These are phyloP conservation scores for Diaporthe sp. DNA, from an alignment of 2,329 filamentous ascomycete genomes.

Conservation along the genomic window DNA sequence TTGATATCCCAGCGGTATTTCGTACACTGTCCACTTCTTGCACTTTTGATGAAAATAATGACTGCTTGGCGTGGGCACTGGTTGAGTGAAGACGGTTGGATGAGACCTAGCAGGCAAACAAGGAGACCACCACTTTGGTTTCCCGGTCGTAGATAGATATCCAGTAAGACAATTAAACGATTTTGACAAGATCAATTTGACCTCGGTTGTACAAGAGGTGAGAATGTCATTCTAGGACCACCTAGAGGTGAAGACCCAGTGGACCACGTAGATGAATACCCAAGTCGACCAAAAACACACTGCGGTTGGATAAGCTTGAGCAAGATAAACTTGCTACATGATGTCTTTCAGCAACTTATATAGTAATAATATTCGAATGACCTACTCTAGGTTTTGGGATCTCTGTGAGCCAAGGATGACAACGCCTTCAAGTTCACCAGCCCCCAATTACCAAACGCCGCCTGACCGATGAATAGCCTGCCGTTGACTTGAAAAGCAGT, in stretches of 20 bases:
- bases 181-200: background rate
- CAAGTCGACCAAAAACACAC: background rate
- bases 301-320: too few relatives aligned
- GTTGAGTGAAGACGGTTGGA: background rate
- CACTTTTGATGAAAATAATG: background rate
- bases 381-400: background rate
- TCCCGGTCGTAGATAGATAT: background rate
- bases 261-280: background rate
- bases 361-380: background rate
- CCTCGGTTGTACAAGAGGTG: background rate
- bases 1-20: background rate
- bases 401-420: background rate
- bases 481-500: background rate
- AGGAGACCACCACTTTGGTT: background rate
- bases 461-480: background rate
- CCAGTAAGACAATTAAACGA: background rate
- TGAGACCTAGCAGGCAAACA: background rate
- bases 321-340: background rate
- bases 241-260: background rate
- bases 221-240: background rate
- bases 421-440: background rate
- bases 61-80: background rate
- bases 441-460: background rate
- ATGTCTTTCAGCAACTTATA: background rate
- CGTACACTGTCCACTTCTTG: background rate